Evolutionary conservation across 2,329 filamentous ascomycete species (phyloP).

Genomic region (Phaeosphaeria sp.): DNA sequence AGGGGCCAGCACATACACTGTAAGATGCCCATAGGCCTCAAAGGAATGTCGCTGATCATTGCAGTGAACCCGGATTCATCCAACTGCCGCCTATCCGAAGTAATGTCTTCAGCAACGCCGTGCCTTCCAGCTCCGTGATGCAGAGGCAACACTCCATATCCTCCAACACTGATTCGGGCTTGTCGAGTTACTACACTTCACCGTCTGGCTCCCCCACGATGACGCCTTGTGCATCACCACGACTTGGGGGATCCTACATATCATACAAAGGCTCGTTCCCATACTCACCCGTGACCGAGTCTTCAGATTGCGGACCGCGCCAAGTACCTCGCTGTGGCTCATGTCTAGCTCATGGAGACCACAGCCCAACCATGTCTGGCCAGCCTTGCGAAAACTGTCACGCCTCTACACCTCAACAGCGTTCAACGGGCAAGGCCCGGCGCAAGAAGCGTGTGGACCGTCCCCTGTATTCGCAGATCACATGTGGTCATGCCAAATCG

Average conservation of each 20-base stretch:
- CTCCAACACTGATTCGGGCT: not conserved
- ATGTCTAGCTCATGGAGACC: conserved; percentile 4
- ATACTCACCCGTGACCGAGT: not conserved
- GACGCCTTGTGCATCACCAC: not conserved
- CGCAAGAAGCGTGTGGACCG: conserved; percentile 12
- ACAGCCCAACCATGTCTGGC: not conserved
- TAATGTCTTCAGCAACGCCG: not conserved
- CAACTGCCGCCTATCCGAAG: not conserved
- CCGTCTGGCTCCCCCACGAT: not conserved
- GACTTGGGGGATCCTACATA: not conserved
- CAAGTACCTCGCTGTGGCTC: not conserved
- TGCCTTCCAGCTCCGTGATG: not conserved
- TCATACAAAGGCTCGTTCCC: not conserved
- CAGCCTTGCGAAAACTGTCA: not conserved
- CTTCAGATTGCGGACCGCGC: not conserved
- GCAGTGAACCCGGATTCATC: not conserved
- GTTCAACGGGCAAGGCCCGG: not conserved
- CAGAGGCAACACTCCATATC: conserved; percentile 6
- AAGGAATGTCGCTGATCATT: not conserved
- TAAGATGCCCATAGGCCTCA: not conserved
- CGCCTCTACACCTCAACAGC: not conserved
- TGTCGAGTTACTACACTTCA: not conserved
- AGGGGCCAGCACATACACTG: not conserved
- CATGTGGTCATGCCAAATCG: not conserved
- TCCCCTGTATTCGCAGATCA: conserved; percentile 3